Conservation (phyloP, 495 filamentous ascomycete species). For the Hypomontagnella submonticulosa region DNA sequence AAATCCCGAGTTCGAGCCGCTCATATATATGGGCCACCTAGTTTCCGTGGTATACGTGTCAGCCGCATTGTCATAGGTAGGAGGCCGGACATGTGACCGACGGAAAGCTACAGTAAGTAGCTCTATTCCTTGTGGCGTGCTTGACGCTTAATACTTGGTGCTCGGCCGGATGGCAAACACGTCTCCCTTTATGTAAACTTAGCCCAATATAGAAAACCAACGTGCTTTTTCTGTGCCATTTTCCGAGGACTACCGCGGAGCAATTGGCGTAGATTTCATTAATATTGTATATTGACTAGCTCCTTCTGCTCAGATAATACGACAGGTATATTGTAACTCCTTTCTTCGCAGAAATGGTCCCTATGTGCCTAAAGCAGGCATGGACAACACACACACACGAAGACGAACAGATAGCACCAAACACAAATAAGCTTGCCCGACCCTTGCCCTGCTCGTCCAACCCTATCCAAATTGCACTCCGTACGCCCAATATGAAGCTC, state of each 20-base stretch:
- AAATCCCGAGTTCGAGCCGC: conserved; percentile 32
- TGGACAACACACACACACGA: conserved; percentile 29
- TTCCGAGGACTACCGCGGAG: background rate
- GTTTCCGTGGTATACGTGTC: conserved; percentile 39
- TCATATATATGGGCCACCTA: conserved; percentile 22
- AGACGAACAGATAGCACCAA: background rate
- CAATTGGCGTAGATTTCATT: conserved; percentile 5
- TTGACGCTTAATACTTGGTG: conserved; percentile 4
- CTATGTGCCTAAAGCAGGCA: conserved; percentile 22
- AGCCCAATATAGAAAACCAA: background rate
- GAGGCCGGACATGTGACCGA: conserved; percentile 14
- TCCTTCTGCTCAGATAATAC: conserved; percentile 11
- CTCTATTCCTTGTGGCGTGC: background rate
- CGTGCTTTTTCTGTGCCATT: background rate
- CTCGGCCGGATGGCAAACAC: conserved; percentile 22
- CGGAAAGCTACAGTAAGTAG: conserved; percentile 15
- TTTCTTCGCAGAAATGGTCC: conserved; percentile 15
- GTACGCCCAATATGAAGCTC: conserved; percentile 29
- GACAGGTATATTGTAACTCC: conserved; percentile 33
- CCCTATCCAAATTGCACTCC: conserved; percentile 32
- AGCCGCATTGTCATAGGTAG: conserved; percentile 41
- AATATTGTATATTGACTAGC: conserved; percentile 26
- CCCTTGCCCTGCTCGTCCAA: conserved; percentile 33
- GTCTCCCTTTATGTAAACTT: conserved; percentile 13
- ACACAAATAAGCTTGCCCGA: conserved; percentile 24